These are phyloP conservation scores for Excoecaria cochinchinensis DNA, from an alignment of 345 rosid species.

Conservation along the genomic window DNA sequence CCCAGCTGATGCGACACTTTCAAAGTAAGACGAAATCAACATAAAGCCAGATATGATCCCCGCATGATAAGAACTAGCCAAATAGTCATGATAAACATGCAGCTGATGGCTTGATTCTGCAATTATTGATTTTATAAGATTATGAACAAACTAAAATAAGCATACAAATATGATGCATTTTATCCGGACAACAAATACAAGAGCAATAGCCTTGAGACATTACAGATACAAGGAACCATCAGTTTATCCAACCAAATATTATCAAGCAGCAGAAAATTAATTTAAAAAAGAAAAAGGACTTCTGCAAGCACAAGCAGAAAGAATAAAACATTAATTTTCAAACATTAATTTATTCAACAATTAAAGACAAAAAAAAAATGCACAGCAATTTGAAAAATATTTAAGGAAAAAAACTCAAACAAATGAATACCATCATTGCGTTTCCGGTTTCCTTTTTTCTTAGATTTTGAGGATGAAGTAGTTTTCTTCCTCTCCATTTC, in stretches of 20 bases:
- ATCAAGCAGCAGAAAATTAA: neutral
- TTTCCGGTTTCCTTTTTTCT: slow-evolving; percentile 41
- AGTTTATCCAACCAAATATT: neutral
- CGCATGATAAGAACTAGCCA: slow-evolving; percentile 85
- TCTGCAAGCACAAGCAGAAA: neutral
- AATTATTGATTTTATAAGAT: slow-evolving; percentile 9
- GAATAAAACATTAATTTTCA: neutral
- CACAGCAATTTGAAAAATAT: neutral
- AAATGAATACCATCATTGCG: slow-evolving; percentile 48
- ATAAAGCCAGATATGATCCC: slow-evolving; percentile 84
- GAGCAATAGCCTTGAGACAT: neutral
- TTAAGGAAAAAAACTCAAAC: neutral
- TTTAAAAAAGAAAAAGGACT: neutral
- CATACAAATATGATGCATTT: neutral
- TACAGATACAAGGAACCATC: neutral
- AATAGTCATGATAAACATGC: slow-evolving; percentile 69
- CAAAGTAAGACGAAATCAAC: slow-evolving; percentile 69
- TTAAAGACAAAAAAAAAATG: neutral
- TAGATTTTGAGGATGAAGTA: slow-evolving; percentile 48
- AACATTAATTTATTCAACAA: neutral
- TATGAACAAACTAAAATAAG: neutral
- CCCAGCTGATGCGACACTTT: slow-evolving; percentile 51
- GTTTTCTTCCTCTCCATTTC: slow-evolving; percentile 37
- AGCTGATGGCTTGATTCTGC: slow-evolving; percentile 44
- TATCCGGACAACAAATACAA: slow-evolving; percentile 4